A percentile compares a stretch with the other conserved stretches of the same genome.
Conservation (phyloP, 2,329 filamentous ascomycete genomes). For the Pezicula neosporulosa region DNA sequence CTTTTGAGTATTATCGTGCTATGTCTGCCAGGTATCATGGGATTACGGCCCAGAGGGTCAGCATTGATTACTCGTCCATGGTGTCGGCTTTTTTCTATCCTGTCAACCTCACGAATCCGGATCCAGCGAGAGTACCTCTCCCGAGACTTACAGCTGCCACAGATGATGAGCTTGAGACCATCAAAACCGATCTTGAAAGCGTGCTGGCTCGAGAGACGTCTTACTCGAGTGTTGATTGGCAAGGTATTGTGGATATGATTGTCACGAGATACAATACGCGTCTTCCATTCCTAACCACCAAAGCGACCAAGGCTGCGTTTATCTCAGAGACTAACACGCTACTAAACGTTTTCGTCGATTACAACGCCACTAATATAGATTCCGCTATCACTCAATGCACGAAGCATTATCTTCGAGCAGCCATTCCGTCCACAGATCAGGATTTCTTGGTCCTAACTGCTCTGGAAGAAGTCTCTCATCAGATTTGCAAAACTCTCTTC, state of each 20-base stretch:
- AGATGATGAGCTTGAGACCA: slow-evolving; percentile 28
- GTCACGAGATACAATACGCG: slow-evolving; percentile 3
- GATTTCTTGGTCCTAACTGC: slow-evolving; percentile 35
- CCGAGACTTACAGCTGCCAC: slow-evolving; percentile 19
- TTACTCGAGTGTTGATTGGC: slow-evolving; percentile 2
- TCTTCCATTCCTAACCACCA: slow-evolving; percentile 2
- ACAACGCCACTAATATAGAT: slow-evolving; percentile 30
- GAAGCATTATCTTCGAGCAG: slow-evolving; percentile 37
- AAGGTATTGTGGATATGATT: slow-evolving; percentile 7
- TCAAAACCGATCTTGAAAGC: slow-evolving; percentile 39
- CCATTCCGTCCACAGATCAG: slow-evolving; percentile 30
- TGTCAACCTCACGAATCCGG: slow-evolving; percentile 8
- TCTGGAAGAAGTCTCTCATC: too few species aligned
- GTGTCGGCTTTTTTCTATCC: slow-evolving; percentile 9
- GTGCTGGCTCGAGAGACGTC: slow-evolving; percentile 34
- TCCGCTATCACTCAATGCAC: slow-evolving; percentile 43
- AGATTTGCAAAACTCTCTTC: too few species aligned
- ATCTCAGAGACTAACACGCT: slow-evolving; percentile 35
- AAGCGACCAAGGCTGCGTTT: slow-evolving; percentile 11
- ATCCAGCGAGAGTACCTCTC: neutral
- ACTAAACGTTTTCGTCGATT: slow-evolving; percentile 39
- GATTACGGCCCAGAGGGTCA: slow-evolving; percentile 30
- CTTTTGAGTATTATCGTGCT: slow-evolving; percentile 29
- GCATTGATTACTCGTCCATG: slow-evolving; percentile 12
- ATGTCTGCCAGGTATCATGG: slow-evolving; percentile 30